Evolutionary conservation across 2,329 filamentous ascomycete genomes (phyloP).

Genomic region (Intubia oerlemansii): DNA sequence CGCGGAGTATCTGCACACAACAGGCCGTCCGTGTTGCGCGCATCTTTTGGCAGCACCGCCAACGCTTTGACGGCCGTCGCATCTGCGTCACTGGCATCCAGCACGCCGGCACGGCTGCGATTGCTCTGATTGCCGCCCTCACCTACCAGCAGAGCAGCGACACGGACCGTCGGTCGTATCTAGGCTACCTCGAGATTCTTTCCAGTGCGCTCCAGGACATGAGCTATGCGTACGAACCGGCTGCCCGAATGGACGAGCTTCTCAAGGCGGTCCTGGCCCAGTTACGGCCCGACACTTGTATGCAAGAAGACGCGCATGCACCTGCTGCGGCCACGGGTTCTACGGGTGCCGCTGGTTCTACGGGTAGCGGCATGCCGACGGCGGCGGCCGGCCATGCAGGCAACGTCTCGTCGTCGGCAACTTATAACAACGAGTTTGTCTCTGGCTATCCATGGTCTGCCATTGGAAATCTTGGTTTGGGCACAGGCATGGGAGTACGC

Average conservation of each 20-base stretch:
- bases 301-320: slow-evolving; percentile 1
- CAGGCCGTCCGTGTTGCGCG: slow-evolving; percentile 29
- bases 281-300: slow-evolving; percentile 15
- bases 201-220: slow-evolving; percentile 29
- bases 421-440: no score
- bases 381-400: slow-evolving; percentile 1
- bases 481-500: no score
- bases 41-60: slow-evolving; percentile 32
- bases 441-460: no score
- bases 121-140: slow-evolving; percentile 28
- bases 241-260: slow-evolving; percentile 28
- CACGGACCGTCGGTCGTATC: slow-evolving; percentile 17
- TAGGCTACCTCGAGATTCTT: slow-evolving; percentile 29
- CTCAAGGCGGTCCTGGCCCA: slow-evolving; percentile 30
- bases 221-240: slow-evolving; percentile 29
- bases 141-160: slow-evolving; percentile 15
- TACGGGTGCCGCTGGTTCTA: no score
- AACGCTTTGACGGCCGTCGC: slow-evolving; percentile 27
- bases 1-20: slow-evolving; percentile 29
- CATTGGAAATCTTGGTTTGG: no score
- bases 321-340: no score
- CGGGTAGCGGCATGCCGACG: no score
- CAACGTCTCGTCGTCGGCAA: no score
- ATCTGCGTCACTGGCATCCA: slow-evolving; percentile 29
- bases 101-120: slow-evolving; percentile 31